Percentiles rank a stretch among this genome's conserved stretches.
Evolutionary conservation across 768 basidiomycete genomes (phyloP).

Genomic region (Suillus paluster): DNA sequence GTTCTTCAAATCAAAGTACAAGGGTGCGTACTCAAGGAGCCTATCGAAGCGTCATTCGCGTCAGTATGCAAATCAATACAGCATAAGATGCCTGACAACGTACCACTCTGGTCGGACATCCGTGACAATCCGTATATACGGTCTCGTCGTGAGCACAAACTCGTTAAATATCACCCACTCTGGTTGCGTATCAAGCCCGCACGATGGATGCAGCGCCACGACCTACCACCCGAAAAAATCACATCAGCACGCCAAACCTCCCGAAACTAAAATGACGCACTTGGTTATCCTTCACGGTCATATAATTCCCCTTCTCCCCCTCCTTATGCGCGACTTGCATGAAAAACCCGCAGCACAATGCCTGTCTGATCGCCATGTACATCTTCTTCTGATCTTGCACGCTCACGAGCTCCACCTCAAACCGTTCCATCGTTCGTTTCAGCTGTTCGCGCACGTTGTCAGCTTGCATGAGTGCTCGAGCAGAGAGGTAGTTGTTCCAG

Average conservation of each 20-base stretch:
- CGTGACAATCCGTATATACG: slow-evolving; percentile 90
- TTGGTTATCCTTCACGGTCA: slow-evolving; percentile 96
- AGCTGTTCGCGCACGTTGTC: slow-evolving; percentile 93
- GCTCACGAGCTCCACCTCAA: slow-evolving; percentile 77
- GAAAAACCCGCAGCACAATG: slow-evolving; percentile 92
- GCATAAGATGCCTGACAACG: slow-evolving; percentile 22
- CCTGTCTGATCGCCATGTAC: slow-evolving; percentile 76
- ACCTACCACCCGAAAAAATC: slow-evolving; percentile 11
- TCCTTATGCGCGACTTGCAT: slow-evolving; percentile 98
- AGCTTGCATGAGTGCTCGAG: slow-evolving; percentile 83
- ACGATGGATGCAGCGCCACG: slow-evolving; percentile 68
- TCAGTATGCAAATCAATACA: slow-evolving; percentile 12
- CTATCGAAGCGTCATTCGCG: slow-evolving; percentile 31
- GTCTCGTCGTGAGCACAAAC: slow-evolving; percentile 89
- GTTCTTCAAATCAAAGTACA: slow-evolving; percentile 69
- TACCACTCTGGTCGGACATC: slow-evolving; percentile 89
- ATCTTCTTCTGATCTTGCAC: slow-evolving; percentile 71
- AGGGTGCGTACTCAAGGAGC: slow-evolving; percentile 64
- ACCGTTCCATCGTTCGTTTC: slow-evolving; percentile 89
- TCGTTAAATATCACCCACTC: slow-evolving; percentile 96
- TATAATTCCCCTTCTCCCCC: slow-evolving; percentile 84
- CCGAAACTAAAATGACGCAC: slow-evolving; percentile 38
- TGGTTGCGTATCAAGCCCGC: slow-evolving; percentile 84
- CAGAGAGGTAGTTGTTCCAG: slow-evolving; percentile 87
- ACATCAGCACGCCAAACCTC: slow-evolving; percentile 1